phyloP scores from a whole-genome alignment of 495 filamentous ascomycete species.

The Aspergillus cristatus region DNA sequence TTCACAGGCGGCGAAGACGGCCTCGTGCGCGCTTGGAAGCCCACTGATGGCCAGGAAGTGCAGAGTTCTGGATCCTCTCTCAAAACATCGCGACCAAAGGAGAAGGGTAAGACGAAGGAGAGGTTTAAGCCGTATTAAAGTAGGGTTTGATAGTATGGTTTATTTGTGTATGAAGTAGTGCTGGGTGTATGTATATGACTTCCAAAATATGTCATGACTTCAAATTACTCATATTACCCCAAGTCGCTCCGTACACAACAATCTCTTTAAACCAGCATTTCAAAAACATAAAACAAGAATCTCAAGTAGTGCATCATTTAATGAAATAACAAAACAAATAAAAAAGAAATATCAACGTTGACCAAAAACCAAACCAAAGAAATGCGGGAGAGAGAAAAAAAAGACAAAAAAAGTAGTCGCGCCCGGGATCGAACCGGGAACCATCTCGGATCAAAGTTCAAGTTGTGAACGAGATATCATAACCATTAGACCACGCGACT shows the following conservation, averaged over 20 bases:
- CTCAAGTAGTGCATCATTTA: no score
- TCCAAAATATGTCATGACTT: no score
- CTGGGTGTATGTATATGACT: no score
- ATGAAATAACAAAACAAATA: not conserved
- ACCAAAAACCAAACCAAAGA: not conserved
- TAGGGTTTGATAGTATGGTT: no score
- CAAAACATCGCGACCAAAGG: constrained; percentile 21
- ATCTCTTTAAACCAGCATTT: no score
- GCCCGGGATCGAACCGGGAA: constrained; percentile 34
- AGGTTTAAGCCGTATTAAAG: constrained; percentile 37
- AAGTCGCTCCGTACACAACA: no score
- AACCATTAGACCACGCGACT: constrained; percentile 18
- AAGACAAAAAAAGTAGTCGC: constrained; percentile 20
- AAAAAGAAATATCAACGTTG: not conserved
- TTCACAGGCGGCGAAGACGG: constrained; percentile 78
- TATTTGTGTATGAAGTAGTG: no score
- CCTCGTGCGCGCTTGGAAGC: constrained; percentile 43
- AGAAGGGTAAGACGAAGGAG: constrained; percentile 32
- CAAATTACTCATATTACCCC: no score
- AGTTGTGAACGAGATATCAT: constrained; percentile 18
- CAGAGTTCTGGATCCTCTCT: constrained; percentile 9
- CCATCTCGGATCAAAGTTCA: constrained; percentile 12
- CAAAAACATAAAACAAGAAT: no score
- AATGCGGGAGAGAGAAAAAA: not conserved
- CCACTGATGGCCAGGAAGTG: constrained; percentile 12